Evolutionary conservation across 306 rosid species (phyloP).

Genomic region (Casuarina equisetifolia): DNA sequence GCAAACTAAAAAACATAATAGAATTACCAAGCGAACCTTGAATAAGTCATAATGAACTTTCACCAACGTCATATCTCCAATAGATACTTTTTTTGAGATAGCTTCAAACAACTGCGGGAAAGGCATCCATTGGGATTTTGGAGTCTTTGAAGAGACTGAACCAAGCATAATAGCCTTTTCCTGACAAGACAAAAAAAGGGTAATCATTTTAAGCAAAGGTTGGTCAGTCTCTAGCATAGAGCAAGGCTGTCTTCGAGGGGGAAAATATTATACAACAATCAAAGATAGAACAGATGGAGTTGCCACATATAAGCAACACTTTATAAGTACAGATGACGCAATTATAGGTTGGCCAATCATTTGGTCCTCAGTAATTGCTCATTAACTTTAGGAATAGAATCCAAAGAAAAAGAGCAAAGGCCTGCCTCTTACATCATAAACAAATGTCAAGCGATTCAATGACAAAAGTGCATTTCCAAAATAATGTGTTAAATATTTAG

Average conservation of each 20-base stretch:
- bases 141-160: conserved; percentile 46
- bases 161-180: conserved; percentile 42
- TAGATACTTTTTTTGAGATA: conserved; percentile 47
- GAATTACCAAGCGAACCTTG: conserved; percentile 40
- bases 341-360: neutral
- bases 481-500: neutral
- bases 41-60: conserved; percentile 46
- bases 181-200: conserved; percentile 21
- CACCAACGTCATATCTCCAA: conserved; percentile 46
- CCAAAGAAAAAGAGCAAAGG: neutral
- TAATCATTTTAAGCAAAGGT: neutral
- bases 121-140: conserved; percentile 84
- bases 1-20: neutral
- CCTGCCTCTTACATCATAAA: neutral
- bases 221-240: neutral
- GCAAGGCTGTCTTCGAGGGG: neutral
- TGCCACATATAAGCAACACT: neutral
- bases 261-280: neutral
- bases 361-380: neutral
- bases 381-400: neutral
- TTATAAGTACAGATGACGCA: too few species aligned
- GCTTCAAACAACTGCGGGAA: conserved; percentile 71
- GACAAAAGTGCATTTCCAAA: neutral
- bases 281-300: neutral
- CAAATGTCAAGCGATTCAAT: neutral